Conservation (phyloP, 331 rosid species). For the Arachis monticola region DNA sequence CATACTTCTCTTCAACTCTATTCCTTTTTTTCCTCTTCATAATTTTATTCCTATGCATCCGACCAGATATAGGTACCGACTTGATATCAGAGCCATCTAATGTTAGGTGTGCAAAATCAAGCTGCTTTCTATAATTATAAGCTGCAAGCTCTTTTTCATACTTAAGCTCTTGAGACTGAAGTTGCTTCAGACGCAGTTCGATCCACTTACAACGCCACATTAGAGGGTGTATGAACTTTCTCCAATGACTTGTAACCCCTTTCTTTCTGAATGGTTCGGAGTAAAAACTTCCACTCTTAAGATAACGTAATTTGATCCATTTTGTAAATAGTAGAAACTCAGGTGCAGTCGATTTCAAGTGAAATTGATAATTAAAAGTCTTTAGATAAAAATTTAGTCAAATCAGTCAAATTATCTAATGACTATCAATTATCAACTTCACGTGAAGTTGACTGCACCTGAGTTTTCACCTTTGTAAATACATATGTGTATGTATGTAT, state of each 20-base stretch:
- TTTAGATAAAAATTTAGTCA: too few relatives aligned
- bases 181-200: conserved; percentile 65
- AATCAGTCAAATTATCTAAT: too few relatives aligned
- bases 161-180: conserved; percentile 60
- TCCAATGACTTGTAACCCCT: conserved; percentile 74
- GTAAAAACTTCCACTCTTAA: neutral
- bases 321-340: too few relatives aligned
- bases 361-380: too few relatives aligned
- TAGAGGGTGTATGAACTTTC: conserved; percentile 63
- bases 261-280: conserved; percentile 56
- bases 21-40: conserved; percentile 76
- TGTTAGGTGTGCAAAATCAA: conserved; percentile 44
- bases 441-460: too few relatives aligned
- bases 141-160: conserved; percentile 66
- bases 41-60: conserved; percentile 45
- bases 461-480: too few relatives aligned
- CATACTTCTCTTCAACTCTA: conserved; percentile 64
- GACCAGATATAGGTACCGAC: conserved; percentile 58
- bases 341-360: too few relatives aligned
- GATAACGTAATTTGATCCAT: neutral
- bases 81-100: conserved; percentile 54
- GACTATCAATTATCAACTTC: too few relatives aligned
- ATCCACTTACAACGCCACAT: conserved; percentile 86
- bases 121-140: conserved; percentile 49
- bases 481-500: too few relatives aligned